Evolutionary conservation across 345 rosid genomes (phyloP).

Genomic region (Rhizophora apiculata): DNA sequence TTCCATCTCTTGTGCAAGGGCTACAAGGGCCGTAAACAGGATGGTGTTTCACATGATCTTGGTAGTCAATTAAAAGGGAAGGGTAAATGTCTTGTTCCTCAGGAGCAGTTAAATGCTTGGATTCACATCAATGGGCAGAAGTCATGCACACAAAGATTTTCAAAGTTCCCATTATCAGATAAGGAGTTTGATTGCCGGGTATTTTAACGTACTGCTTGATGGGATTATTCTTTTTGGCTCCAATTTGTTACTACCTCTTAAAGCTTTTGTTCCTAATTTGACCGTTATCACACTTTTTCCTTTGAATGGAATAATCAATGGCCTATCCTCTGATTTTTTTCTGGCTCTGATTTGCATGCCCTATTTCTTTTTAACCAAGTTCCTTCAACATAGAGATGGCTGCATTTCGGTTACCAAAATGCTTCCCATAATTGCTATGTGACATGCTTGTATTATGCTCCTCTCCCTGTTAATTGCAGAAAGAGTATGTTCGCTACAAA

Average conservation of each 20-base stretch:
- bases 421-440: not conserved
- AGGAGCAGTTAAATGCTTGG: conserved; percentile 62
- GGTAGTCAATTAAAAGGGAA: conserved; percentile 31
- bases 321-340: not conserved
- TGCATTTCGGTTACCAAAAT: not conserved
- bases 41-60: conserved; percentile 39
- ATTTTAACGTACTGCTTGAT: conserved; percentile 10
- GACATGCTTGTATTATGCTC: not conserved
- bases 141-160: conserved; percentile 28
- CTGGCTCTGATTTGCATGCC: not conserved
- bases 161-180: conserved; percentile 30
- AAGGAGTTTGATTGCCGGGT: conserved; percentile 46
- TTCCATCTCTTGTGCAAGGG: conserved; percentile 27
- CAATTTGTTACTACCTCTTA: too few species aligned
- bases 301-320: too few species aligned
- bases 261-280: too few species aligned
- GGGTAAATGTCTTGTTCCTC: conserved; percentile 44
- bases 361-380: too few species aligned
- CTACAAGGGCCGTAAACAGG: conserved; percentile 50
- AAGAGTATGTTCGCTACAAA: conserved; percentile 52
- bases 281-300: too few species aligned
- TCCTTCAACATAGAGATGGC: not conserved
- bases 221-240: not conserved
- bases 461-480: conserved; percentile 32
- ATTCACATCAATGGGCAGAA: conserved; percentile 53